Conservation (phyloP, 2,329 filamentous ascomycete species). For the Verticillium longisporum region DNA sequence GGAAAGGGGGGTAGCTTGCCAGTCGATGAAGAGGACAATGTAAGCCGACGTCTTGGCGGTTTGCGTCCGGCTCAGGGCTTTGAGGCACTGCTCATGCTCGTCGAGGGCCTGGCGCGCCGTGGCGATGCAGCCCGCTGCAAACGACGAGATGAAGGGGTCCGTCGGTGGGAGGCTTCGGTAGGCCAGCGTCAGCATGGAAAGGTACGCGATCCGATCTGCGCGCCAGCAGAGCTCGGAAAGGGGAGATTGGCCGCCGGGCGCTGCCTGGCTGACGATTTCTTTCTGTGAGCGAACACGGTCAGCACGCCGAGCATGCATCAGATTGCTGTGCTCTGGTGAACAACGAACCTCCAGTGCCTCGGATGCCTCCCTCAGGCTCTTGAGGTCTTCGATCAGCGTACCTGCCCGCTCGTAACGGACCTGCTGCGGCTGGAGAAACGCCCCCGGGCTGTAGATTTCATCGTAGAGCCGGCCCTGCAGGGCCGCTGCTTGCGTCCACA, state of each 20-base stretch:
- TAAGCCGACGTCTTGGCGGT: background rate
- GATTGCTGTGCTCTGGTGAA: background rate
- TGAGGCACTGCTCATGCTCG: constrained; percentile 13
- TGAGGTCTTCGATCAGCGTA: constrained; percentile 11
- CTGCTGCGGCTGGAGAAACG: constrained; percentile 12
- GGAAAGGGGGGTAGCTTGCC: background rate
- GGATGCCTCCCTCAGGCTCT: background rate
- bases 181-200: constrained; percentile 17
- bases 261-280: background rate
- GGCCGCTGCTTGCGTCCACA: constrained; percentile 11
- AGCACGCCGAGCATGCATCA: background rate
- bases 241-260: background rate
- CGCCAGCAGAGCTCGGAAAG: constrained; percentile 10
- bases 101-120: constrained; percentile 13
- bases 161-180: constrained; percentile 15
- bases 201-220: constrained; percentile 12
- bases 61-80: background rate
- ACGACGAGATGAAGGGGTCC: constrained; percentile 7
- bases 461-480: constrained; percentile 18
- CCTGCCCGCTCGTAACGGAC: constrained; percentile 12
- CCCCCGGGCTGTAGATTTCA: constrained; percentile 18
- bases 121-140: constrained; percentile 15
- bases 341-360: background rate
- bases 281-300: background rate
- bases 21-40: constrained; percentile 10